A percentile compares a stretch with the other conserved stretches of the same genome.
phyloP scores from a whole-genome alignment of 1,284 basidiomycete species.

The Vanrija sp. region DNA sequence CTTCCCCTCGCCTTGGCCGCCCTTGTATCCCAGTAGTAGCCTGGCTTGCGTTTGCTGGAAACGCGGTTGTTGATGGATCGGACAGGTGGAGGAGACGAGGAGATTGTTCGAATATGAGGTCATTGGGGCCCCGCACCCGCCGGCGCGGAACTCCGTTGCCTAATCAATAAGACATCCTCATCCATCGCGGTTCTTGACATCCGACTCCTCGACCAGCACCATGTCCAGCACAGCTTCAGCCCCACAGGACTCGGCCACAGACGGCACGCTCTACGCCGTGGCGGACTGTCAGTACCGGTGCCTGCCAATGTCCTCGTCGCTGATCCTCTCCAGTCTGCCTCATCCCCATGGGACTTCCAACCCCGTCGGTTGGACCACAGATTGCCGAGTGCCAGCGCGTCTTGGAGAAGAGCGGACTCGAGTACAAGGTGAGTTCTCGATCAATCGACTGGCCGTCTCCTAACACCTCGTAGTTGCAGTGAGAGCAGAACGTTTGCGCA shows the following conservation, averaged over 20 bases:
- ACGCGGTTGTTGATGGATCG: no score
- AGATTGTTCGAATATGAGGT: no score
- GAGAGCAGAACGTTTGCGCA: conserved; percentile 56
- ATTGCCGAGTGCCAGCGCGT: conserved; percentile 65
- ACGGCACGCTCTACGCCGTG: conserved; percentile 19
- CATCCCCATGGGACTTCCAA: conserved; percentile 47
- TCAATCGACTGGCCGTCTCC: background rate
- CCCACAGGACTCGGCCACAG: background rate
- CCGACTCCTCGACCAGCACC: background rate
- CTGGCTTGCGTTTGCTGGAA: no score
- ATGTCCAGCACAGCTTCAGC: background rate
- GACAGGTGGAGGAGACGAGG: no score
- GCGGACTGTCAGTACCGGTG: conserved; percentile 19
- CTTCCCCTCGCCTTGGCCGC: no score
- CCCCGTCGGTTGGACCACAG: conserved; percentile 48
- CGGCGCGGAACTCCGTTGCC: no score
- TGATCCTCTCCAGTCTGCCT: conserved; percentile 40
- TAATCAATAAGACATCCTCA: background rate
- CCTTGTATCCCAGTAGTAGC: no score
- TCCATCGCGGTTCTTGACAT: background rate
- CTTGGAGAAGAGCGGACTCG: conserved; percentile 72
- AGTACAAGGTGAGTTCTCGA: conserved; percentile 61
- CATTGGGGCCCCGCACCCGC: no score
- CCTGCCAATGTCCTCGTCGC: background rate
- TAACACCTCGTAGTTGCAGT: conserved; percentile 43